Conservation (phyloP, 1,139 yeast genomes). For the Candida freyschussii region DNA sequence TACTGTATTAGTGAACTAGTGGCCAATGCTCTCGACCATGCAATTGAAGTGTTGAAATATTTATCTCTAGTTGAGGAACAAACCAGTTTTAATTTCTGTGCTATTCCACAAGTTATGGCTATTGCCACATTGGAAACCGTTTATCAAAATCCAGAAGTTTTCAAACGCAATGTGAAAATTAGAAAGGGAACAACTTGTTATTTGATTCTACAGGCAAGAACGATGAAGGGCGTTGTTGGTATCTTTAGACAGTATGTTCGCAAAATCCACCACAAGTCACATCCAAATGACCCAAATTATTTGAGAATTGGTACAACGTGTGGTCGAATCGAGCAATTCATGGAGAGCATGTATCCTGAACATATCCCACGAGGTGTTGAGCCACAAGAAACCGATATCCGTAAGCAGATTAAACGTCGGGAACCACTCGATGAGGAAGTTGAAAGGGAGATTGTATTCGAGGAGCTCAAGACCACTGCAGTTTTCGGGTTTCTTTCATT, state of each 20-base stretch:
- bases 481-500: no score
- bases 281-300: constrained; percentile 83
- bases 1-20: constrained; percentile 80
- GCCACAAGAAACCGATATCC: constrained; percentile 36
- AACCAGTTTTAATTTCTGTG: constrained; percentile 84
- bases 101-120: constrained; percentile 98
- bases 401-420: constrained; percentile 34
- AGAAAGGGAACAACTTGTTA: constrained; percentile 87
- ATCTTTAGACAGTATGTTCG: constrained; percentile 73
- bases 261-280: constrained; percentile 71
- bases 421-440: constrained; percentile 27
- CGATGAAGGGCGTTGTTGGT: constrained; percentile 68
- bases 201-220: constrained; percentile 68
- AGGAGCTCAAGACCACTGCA: constrained; percentile 27
- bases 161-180: constrained; percentile 74
- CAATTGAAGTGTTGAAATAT: constrained; percentile 70
- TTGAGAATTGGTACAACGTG: constrained; percentile 77
- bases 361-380: constrained; percentile 41
- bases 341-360: constrained; percentile 68
- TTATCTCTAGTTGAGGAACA: constrained; percentile 76
- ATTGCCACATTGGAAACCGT: constrained; percentile 87
- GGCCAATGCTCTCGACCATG: constrained; percentile 74
- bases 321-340: constrained; percentile 82
- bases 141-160: constrained; percentile 73
- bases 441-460: constrained; percentile 24